Conservation (phyloP, 2,329 filamentous ascomycete species). For the Colletotrichum sp. region DNA sequence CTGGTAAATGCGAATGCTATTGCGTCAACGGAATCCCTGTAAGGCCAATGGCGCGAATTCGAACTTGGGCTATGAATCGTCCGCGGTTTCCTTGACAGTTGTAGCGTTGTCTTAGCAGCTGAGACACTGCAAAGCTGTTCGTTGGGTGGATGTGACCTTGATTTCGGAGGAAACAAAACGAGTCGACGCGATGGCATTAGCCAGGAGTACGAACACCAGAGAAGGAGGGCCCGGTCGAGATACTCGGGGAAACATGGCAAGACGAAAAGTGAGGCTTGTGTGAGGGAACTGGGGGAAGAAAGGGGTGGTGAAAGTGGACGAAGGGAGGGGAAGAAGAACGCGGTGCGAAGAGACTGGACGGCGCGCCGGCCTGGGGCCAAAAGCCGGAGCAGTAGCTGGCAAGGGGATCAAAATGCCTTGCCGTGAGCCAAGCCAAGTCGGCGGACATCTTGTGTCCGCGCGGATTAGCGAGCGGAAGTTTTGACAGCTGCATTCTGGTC, state of each 20-base stretch:
- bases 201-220: neutral
- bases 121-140: neutral
- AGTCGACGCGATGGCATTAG: neutral
- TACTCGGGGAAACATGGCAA: neutral
- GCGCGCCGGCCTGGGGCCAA: neutral
- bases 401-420: neutral
- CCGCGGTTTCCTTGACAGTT: neutral
- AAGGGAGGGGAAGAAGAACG: neutral
- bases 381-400: neutral
- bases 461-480: neutral
- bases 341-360: neutral
- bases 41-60: neutral
- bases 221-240: neutral
- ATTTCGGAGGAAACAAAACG: neutral
- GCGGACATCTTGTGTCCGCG: neutral
- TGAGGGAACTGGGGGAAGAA: neutral
- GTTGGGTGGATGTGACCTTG: neutral
- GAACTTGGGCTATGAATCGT: neutral
- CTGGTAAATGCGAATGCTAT: rapidly evolving
- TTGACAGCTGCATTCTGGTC: neutral
- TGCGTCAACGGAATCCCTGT: neutral
- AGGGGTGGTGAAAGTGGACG: neutral
- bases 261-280: neutral
- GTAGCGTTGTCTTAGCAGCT: neutral
- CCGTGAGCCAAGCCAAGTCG: neutral